Evolutionary conservation across 140 eudicot genomes (phyloP), one percentile per base, ranked within the genome.

Genomic region (Anethum foeniculum): DNA sequence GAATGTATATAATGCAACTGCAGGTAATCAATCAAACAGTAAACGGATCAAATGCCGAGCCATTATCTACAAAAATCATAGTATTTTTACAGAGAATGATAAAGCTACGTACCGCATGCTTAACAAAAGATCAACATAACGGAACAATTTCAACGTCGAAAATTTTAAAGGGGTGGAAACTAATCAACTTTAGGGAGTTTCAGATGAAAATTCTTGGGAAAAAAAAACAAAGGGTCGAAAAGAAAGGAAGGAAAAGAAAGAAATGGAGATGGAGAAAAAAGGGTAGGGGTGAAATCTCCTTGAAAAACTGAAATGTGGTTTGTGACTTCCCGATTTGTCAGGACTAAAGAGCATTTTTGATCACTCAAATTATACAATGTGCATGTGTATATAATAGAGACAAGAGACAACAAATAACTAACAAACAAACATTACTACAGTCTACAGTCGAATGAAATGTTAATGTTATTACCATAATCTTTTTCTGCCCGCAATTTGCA

Each of bases 31-130:
- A 16, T 6, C 48, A 71, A 71, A 38, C 13, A 41, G 46, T 71
- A 19, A 62, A 81, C 67, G 56, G 78, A 62, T 76, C 46, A 21
- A 76, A 27, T 28, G 9, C 38, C 25, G 16, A 60, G 67, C 44
- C 27, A 28, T 12, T 27, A 28, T 51, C 46, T 7, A n/a, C 67
- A n/a, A 77, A 83, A 80, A 86, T 83, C 78, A 75, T n/a, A 23
- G 13, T 7, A 23, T 6, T 6, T 58, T 25, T 23, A 58, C 67
- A 9, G 7, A 10, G 4, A 30, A 32, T 11, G n/a, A 28, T 68
- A 34, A 32, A 19, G 43, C 23, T 8, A 68, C 16, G 15, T 68
- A 68, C 74, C 74, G 38, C 38, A 30, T 65, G 73, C 73, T 68
- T 32, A 68, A 68, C 43, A 68, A 30, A 30, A 28, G 23, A 68